A percentile compares a stretch with the other conserved stretches of the same genome.
These are phyloP conservation scores for Micromonas pusilla DNA, from an alignment of 139 green algal species.

Conservation along the genomic window DNA sequence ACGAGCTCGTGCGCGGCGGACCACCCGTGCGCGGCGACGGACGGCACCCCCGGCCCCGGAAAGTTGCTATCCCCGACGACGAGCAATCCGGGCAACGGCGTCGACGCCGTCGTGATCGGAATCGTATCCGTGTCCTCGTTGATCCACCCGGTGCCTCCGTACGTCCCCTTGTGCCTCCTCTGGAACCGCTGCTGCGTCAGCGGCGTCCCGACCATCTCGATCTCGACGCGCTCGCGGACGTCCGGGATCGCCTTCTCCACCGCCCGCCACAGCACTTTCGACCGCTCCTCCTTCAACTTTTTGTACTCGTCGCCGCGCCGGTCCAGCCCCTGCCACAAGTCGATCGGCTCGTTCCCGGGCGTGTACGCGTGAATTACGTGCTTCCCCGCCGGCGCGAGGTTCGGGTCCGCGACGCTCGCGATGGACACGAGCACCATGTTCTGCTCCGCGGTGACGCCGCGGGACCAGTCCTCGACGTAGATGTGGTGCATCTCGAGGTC, in stretches of 20 bases:
- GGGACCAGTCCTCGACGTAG: slow-evolving; percentile 81
- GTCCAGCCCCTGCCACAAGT: slow-evolving; percentile 78
- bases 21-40: slow-evolving; percentile 62
- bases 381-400: slow-evolving; percentile 47
- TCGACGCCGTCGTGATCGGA: slow-evolving; percentile 13
- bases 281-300: slow-evolving; percentile 78
- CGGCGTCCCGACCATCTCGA: slow-evolving; percentile 79
- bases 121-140: slow-evolving; percentile 48
- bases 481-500: slow-evolving; percentile 93
- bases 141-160: slow-evolving; percentile 56
- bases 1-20: slow-evolving; percentile 69
- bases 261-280: slow-evolving; percentile 74
- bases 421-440: slow-evolving; percentile 91
- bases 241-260: slow-evolving; percentile 78
- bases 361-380: slow-evolving; percentile 52
- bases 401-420: slow-evolving; percentile 63
- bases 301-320: slow-evolving; percentile 71
- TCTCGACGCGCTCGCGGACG: slow-evolving; percentile 60
- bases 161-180: slow-evolving; percentile 67
- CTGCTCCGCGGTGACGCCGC: slow-evolving; percentile 66
- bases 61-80: slow-evolving; percentile 60
- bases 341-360: slow-evolving; percentile 79
- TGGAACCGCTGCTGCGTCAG: slow-evolving; percentile 88
- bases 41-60: slow-evolving; percentile 54
- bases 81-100: slow-evolving; percentile 44